These are phyloP conservation scores for Venturia carpophila DNA, from an alignment of 2,329 filamentous ascomycete species.

Conservation along the genomic window DNA sequence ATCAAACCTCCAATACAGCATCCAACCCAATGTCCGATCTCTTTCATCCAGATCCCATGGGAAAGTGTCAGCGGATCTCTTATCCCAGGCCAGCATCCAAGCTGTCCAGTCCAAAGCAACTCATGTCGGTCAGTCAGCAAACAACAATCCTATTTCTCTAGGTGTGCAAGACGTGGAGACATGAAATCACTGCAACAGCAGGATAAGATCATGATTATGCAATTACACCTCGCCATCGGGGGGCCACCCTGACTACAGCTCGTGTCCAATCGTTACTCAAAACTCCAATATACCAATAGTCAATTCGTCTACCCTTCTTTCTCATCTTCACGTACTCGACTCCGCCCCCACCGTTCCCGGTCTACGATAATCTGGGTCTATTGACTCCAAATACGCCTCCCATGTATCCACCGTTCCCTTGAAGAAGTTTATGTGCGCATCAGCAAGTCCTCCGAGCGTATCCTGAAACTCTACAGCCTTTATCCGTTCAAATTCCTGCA, in stretches of 20 bases:
- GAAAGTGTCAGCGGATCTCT: not conserved
- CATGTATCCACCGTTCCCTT: conserved; percentile 70
- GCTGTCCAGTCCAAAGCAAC: too few species aligned
- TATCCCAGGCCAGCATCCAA: not conserved
- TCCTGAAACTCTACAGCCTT: conserved; percentile 88
- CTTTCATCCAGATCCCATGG: too few species aligned
- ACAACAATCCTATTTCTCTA: too few species aligned
- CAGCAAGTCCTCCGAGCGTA: conserved; percentile 73
- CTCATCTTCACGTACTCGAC: not conserved
- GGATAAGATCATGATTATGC: conserved; percentile 2
- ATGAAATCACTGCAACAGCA: not conserved
- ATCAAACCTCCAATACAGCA: not conserved
- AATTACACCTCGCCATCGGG: conserved; percentile 4
- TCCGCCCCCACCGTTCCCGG: not conserved
- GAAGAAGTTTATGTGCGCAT: conserved; percentile 84
- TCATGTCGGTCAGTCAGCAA: too few species aligned
- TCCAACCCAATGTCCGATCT: too few species aligned
- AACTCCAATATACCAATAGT: not conserved
- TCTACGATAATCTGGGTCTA: conserved; percentile 47
- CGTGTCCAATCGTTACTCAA: conserved; percentile 4
- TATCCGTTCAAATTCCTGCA: conserved; percentile 90
- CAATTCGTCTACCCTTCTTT: too few species aligned
- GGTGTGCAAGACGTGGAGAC: not conserved
- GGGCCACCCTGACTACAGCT: not conserved
- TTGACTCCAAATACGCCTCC: conserved; percentile 83